Percentiles rank a stretch among this genome's conserved stretches.
Evolutionary conservation across 805 yeast genomes (phyloP).

Genomic region (Barnettozyma wickerhamii): DNA sequence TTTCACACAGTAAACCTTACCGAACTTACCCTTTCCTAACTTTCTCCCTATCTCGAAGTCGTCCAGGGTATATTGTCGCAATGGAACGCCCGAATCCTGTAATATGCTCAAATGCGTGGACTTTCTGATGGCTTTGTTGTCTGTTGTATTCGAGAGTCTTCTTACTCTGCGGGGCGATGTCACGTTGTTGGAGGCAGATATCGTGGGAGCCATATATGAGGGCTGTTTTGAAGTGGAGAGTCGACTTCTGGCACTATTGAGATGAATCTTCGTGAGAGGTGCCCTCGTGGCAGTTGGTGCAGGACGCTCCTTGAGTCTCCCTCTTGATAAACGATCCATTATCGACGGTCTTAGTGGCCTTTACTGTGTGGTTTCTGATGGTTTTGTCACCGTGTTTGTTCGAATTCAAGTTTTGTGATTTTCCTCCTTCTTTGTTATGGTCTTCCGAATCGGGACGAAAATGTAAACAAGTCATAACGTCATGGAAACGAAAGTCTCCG

Average conservation of each 20-base stretch:
- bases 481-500: no score
- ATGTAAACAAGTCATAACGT: conserved; percentile 1
- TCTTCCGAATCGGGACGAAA: conserved; percentile 1
- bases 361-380: not conserved
- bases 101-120: conserved; percentile 23
- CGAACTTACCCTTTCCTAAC: conserved; percentile 91
- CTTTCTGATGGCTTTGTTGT: conserved; percentile 11
- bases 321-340: conserved; percentile 1
- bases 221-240: conserved; percentile 14
- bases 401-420: not conserved
- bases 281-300: conserved; percentile 9
- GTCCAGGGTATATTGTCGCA: conserved; percentile 35
- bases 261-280: conserved; percentile 25
- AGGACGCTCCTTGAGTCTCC: conserved; percentile 2
- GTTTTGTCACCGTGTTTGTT: not conserved
- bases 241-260: conserved; percentile 11
- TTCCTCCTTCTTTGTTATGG: not conserved
- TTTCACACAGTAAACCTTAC: conserved; percentile 84
- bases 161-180: conserved; percentile 21
- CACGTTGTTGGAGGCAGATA: conserved; percentile 22
- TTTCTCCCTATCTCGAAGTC: conserved; percentile 87
- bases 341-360: not conserved
- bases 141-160: conserved; percentile 6
- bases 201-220: conserved; percentile 28
- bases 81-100: conserved; percentile 24